These are phyloP conservation scores for Acanthamoeba lenticulata DNA, from an alignment of 208 protist genomes.

Conservation along the genomic window DNA sequence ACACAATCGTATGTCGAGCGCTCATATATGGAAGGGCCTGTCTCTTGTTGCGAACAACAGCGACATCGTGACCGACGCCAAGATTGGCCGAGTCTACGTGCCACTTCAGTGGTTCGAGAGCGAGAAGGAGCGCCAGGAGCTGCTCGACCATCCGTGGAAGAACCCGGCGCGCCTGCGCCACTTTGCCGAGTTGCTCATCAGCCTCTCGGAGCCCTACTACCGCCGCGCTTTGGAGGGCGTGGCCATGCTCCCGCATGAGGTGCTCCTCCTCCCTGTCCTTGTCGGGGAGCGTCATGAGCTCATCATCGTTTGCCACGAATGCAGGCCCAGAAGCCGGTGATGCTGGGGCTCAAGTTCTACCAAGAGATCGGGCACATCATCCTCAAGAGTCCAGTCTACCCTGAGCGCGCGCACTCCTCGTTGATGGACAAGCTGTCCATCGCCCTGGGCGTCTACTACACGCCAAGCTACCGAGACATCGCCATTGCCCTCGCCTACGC, in stretches of 20 bases:
- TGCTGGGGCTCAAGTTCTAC: neutral
- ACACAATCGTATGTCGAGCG: no score
- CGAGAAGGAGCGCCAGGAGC: neutral
- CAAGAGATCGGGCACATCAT: slow-evolving; percentile 25
- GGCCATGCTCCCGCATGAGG: neutral
- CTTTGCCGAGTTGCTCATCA: neutral
- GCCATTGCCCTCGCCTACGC: neutral
- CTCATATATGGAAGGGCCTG: no score
- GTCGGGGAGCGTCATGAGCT: neutral
- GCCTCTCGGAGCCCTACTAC: slow-evolving; percentile 48
- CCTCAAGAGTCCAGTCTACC: neutral
- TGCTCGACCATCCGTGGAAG: slow-evolving; percentile 39
- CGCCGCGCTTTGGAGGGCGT: neutral
- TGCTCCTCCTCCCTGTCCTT: neutral
- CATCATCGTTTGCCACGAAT: neutral
- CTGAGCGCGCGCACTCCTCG: neutral
- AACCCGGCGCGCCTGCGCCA: slow-evolving; percentile 13
- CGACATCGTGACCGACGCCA: slow-evolving; percentile 26
- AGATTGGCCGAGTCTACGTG: slow-evolving; percentile 16
- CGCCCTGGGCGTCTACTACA: neutral
- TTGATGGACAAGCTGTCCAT: neutral
- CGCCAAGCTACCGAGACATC: neutral
- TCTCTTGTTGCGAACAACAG: neutral
- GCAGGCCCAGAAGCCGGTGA: slow-evolving; percentile 24
- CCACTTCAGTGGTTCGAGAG: slow-evolving; percentile 50